Conservation (phyloP, 2,329 filamentous ascomycete genomes). For the Exophiala sp. region DNA sequence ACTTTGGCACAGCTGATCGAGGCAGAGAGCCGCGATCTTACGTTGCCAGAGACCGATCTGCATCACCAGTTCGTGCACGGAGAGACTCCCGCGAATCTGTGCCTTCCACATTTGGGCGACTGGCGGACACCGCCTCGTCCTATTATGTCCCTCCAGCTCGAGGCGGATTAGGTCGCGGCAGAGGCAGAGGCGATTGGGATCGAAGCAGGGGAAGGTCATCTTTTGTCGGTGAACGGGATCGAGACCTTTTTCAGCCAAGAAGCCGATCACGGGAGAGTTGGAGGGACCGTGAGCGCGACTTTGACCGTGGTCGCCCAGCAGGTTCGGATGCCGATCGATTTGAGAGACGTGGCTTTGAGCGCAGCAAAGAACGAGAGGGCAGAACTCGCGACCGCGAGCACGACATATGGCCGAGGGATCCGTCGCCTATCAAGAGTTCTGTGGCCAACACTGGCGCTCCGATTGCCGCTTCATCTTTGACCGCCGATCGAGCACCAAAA, state of each 20-base stretch:
- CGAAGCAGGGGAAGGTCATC: slow-evolving; percentile 36
- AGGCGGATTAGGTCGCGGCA: slow-evolving; percentile 39
- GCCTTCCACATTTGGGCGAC: slow-evolving; percentile 35
- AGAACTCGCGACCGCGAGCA: slow-evolving; percentile 31
- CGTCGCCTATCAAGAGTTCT: slow-evolving; percentile 32
- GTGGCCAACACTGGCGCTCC: slow-evolving; percentile 9
- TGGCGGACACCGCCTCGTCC: slow-evolving; percentile 36
- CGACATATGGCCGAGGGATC: slow-evolving; percentile 39
- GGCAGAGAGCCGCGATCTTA: slow-evolving; percentile 40
- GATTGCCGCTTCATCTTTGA: slow-evolving; percentile 11
- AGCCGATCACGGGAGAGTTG: slow-evolving; percentile 45
- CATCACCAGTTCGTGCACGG: slow-evolving; percentile 42
- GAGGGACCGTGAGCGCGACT: slow-evolving; percentile 42
- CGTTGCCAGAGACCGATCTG: slow-evolving; percentile 44
- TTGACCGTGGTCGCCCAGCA: slow-evolving; percentile 37
- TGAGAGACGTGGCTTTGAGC: slow-evolving; percentile 35
- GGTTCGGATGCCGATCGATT: slow-evolving; percentile 32
- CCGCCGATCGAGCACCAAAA: slow-evolving; percentile 17
- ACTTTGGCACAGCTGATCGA: slow-evolving; percentile 43
- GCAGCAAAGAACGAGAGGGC: slow-evolving; percentile 34
- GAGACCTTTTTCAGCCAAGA: slow-evolving; percentile 41
- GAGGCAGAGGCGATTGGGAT: slow-evolving; percentile 38
- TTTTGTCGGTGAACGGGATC: slow-evolving; percentile 42
- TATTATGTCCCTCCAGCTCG: slow-evolving; percentile 35
- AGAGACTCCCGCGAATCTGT: slow-evolving; percentile 45